Evolutionary conservation across 176 grass and related monocot genomes (phyloP).

Genomic region (Raddia distichophylla): DNA sequence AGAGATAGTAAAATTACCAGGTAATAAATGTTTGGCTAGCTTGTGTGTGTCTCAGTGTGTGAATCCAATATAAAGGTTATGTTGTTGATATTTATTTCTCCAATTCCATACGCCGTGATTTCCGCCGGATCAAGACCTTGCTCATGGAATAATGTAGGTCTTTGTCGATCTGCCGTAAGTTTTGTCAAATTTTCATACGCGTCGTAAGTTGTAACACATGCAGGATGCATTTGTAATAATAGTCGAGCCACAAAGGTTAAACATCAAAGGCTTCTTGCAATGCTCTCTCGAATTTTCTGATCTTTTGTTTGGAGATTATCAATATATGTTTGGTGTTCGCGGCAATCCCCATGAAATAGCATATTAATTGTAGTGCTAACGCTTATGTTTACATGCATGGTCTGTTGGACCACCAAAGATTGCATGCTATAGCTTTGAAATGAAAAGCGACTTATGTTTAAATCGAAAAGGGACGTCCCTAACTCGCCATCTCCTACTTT

Average conservation of each 20-base stretch:
- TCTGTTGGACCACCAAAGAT: neutral
- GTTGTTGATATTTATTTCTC: neutral
- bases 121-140: neutral
- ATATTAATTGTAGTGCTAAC: neutral
- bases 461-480: too few relatives aligned
- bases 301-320: neutral
- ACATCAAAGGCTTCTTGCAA: neutral
- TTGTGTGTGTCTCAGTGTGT: neutral
- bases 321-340: neutral
- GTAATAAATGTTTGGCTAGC: neutral
- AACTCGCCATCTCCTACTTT: too few relatives aligned
- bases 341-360: neutral
- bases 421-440: neutral
- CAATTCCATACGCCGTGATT: neutral
- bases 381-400: neutral
- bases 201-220: neutral
- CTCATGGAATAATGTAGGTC: neutral
- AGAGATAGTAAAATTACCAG: too few relatives aligned
- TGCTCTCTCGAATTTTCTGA: neutral
- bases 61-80: neutral
- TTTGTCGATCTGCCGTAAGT: neutral
- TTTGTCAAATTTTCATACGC: neutral
- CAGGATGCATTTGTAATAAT: neutral
- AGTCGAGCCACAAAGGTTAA: neutral
- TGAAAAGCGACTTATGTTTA: neutral